Evolutionary conservation across 2,329 filamentous ascomycete genomes (phyloP), one percentile per base, ranked within the genome.

Genomic region (Diaporthe aspalathi): DNA sequence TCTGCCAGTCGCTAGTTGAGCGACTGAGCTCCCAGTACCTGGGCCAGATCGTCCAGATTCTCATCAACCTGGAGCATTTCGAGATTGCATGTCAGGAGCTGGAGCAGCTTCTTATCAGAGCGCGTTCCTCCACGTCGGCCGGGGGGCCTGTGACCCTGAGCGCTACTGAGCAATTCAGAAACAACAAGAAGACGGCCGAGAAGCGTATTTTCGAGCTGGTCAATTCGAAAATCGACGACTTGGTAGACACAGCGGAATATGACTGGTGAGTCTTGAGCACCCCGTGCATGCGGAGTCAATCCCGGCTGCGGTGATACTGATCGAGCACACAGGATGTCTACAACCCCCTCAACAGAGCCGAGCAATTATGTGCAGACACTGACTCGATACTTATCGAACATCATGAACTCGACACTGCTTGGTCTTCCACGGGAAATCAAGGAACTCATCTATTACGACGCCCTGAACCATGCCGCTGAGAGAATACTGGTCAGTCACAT

Each of bases 131-230:
- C 7, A 91, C 90, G 16, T 94, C 93, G 1, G 92, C 93, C 2
- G 93, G 94, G 3, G 94, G 93, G 0, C 92, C 94, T 0, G 89
- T 98, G 69, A 90, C 91, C 5, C 86, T 98, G 6, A 88, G 88
- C 32, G 96, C 97, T 0, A 98, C 96, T 0, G 92, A 94, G 75
- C 89, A 94, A 72, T 99, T 99, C 81, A 88, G 91, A 50, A 91
- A 88, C 77, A 95, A 97, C 79, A 98, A 98, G 83, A 98, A 98
- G 83, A 94, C 93, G 1, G 96, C 96, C 0, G 95, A 98, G 79
- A 97, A 98, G 83, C 92, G 97, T 43, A 98, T 99, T 71, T 99
- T 99, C 78, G 97, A 99, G 82, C 88, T 99, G 0, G 96, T 99
- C 74, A 98, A 99, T 83, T 97, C 93, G 70, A 99, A 99, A 84